Conservation (phyloP, 768 basidiomycete genomes). For the Suillus tomentosus region DNA sequence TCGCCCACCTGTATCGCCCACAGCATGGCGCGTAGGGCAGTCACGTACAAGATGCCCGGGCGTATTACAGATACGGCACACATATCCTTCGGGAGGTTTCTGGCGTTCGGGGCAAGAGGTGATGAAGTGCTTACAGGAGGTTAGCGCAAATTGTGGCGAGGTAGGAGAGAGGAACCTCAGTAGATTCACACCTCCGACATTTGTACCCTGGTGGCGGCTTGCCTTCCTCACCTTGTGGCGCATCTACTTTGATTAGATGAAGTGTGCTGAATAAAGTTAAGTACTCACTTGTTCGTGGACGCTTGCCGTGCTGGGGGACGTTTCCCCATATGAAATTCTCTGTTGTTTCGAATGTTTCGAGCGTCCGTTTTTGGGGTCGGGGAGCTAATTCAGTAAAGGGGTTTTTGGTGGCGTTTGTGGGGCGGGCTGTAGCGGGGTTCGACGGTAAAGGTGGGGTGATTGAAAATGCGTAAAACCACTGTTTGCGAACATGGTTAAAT, state of each 20-base stretch:
- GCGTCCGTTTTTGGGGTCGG: conserved; percentile 52
- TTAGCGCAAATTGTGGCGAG: conserved; percentile 10
- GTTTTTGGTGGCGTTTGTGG: conserved; percentile 69
- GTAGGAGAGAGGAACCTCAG: conserved; percentile 52
- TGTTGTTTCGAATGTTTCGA: conserved; percentile 46
- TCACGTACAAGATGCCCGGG: conserved; percentile 87
- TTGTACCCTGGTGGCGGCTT: conserved; percentile 74
- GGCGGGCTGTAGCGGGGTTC: conserved; percentile 41
- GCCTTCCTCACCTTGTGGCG: conserved; percentile 43
- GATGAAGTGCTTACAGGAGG: conserved; percentile 58
- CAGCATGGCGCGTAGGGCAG: conserved; percentile 77
- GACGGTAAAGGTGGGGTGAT: conserved; percentile 58
- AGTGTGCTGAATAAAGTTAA: background rate
- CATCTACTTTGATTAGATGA: conserved; percentile 17
- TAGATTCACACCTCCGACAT: conserved; percentile 75
- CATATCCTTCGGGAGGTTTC: conserved; percentile 80
- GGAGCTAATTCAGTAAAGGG: conserved; percentile 54
- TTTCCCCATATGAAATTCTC: conserved; percentile 75
- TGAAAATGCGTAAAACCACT: conserved; percentile 99
- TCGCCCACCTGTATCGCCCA: conserved; percentile 80
- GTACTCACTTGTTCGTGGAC: conserved; percentile 53
- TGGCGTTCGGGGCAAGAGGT: conserved; percentile 72
- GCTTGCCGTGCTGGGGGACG: conserved; percentile 57
- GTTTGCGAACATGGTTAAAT: background rate
- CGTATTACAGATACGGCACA: conserved; percentile 87